A percentile compares a stretch with the other conserved stretches of the same genome.
phyloP scores from a whole-genome alignment of 75 land plant genomes.

The Isoetes taiwanensis region DNA sequence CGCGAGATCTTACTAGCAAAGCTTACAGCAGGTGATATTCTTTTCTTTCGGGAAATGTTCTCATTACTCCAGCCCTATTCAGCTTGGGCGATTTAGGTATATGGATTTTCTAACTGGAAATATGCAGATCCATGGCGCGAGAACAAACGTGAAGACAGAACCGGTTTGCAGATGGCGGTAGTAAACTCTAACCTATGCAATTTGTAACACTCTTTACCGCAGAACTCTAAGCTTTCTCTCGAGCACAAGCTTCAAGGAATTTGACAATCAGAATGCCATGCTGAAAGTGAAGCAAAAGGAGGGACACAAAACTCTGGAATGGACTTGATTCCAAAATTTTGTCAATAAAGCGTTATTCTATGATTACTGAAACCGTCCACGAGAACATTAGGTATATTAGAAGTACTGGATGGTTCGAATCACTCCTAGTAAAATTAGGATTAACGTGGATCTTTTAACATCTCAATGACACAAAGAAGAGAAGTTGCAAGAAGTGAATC shows the following conservation, averaged over 20 bases:
- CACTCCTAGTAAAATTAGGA: too few relatives aligned
- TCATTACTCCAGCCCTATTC: neutral
- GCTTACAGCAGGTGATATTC: conserved; percentile 45
- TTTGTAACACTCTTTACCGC: too few relatives aligned
- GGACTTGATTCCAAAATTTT: conserved; percentile 51
- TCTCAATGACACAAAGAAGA: too few relatives aligned
- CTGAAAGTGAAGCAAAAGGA: conserved; percentile 62
- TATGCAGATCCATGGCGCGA: conserved; percentile 44
- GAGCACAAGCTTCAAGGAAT: conserved; percentile 38
- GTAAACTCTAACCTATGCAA: neutral
- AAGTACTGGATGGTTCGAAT: too few relatives aligned
- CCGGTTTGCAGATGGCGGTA: conserved; percentile 54
- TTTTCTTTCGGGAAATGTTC: neutral
- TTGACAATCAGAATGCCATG: conserved; percentile 47
- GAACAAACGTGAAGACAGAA: conserved; percentile 61
- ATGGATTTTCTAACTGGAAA: conserved; percentile 23
- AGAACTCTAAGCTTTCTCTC: conserved; percentile 47
- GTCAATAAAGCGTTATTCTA: conserved; percentile 46
- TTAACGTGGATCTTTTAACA: too few relatives aligned
- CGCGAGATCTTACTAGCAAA: conserved; percentile 41
- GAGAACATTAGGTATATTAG: too few relatives aligned
- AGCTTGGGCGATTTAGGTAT: neutral
- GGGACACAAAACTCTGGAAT: conserved; percentile 56
- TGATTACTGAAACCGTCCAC: conserved; percentile 52
- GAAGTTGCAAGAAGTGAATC: too few relatives aligned